A percentile compares a stretch with the other conserved stretches of the same genome.
These are phyloP conservation scores for Rhizoclosmatium sp. DNA, from an alignment of 192 early-diverging fungal species.

Conservation along the genomic window DNA sequence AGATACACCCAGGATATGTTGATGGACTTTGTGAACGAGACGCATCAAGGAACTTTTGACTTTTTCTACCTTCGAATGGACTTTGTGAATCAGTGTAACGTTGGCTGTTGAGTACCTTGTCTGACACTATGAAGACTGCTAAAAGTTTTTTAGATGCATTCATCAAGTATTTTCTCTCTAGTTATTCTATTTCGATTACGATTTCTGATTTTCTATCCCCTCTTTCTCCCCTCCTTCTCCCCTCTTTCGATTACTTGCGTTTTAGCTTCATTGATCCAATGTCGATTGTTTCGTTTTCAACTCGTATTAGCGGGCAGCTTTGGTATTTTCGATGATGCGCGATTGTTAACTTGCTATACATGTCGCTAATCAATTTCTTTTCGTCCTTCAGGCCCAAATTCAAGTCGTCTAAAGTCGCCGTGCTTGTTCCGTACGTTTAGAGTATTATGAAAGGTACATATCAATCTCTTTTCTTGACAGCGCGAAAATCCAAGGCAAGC, in stretches of 20 bases:
- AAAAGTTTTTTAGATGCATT: constrained; percentile 43
- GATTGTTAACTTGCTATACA: background rate
- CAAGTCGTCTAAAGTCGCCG: constrained; percentile 80
- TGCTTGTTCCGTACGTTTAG: background rate
- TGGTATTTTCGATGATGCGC: constrained; percentile 55
- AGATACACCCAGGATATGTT: constrained; percentile 73
- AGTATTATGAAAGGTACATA: too few species aligned
- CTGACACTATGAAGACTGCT: too few species aligned
- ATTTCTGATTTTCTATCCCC: background rate
- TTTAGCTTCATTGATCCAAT: constrained; percentile 71
- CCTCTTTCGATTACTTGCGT: background rate
- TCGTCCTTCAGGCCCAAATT: constrained; percentile 62
- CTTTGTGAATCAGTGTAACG: constrained; percentile 89
- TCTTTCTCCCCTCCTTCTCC: background rate
- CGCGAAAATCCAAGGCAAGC: constrained; percentile 81
- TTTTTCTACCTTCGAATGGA: constrained; percentile 89
- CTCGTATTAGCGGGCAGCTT: constrained; percentile 73
- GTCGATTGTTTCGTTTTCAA: constrained; percentile 71
- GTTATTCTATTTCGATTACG: too few species aligned
- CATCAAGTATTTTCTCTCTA: constrained; percentile 41
- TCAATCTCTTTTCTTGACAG: constrained; percentile 63
- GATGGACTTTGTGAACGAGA: constrained; percentile 72
- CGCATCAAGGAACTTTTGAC: constrained; percentile 69
- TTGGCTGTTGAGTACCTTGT: constrained; percentile 56
- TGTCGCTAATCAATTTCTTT: background rate